A percentile compares a stretch with the other conserved stretches of the same genome.
These are phyloP conservation scores for Amniculicola lignicola DNA, from an alignment of 495 filamentous ascomycete species.

Conservation along the genomic window DNA sequence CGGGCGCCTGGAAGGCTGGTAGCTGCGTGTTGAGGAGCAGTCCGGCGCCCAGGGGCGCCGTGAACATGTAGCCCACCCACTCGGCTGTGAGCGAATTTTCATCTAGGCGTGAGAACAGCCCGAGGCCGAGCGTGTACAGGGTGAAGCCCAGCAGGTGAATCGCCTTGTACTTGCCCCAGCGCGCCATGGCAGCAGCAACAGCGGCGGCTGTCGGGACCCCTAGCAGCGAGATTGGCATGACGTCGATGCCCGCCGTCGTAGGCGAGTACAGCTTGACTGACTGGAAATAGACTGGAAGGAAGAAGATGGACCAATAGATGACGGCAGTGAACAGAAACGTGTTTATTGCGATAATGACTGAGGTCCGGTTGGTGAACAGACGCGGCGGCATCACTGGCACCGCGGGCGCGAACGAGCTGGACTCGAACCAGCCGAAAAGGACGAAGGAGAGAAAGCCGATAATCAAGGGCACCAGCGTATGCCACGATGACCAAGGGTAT, in stretches of 20 bases:
- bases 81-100: not conserved
- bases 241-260: not conserved
- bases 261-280: not conserved
- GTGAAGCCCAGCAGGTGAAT: not conserved
- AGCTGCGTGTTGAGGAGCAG: conserved; percentile 46
- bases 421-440: not conserved
- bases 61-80: not conserved
- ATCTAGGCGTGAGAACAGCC: not conserved
- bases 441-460: not conserved
- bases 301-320: not conserved
- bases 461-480: not conserved
- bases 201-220: no score
- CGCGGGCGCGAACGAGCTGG: not conserved
- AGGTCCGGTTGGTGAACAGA: not conserved
- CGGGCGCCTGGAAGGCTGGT: conserved; percentile 16
- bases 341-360: not conserved
- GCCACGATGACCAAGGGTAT: not conserved
- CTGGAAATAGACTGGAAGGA: not conserved
- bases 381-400: not conserved
- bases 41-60: conserved; percentile 9
- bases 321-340: not conserved
- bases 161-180: no score
- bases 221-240: not conserved
- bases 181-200: no score
- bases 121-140: not conserved